Percentiles rank a stretch among this genome's conserved stretches.
Evolutionary conservation across 179 eudicot genomes (phyloP).

Genomic region (Beta lomatogona): DNA sequence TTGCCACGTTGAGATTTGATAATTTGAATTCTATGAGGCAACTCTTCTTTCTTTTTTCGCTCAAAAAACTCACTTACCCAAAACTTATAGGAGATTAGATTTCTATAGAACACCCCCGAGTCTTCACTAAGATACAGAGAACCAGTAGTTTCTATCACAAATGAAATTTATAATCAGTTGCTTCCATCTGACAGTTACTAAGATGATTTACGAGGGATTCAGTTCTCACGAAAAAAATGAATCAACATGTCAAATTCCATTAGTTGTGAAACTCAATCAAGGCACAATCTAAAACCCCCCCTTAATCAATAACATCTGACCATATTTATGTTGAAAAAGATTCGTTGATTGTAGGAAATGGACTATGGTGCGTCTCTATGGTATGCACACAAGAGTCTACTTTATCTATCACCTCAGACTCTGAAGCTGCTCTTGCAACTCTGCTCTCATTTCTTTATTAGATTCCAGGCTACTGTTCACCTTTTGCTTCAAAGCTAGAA

Average conservation of each 20-base stretch:
- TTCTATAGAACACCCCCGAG: no score
- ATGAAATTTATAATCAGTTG: no score
- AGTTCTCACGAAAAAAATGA: no score
- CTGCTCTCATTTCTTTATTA: constrained; percentile 39
- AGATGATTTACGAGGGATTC: no score
- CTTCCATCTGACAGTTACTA: no score
- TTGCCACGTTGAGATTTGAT: no score
- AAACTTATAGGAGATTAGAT: no score
- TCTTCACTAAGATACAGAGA: no score
- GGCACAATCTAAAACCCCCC: not conserved
- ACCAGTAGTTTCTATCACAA: no score
- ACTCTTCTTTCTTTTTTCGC: no score
- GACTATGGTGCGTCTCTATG: not conserved
- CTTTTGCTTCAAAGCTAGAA: constrained; percentile 42
- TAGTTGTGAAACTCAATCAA: not conserved
- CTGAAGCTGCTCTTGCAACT: constrained; percentile 49
- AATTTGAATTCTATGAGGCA: no score
- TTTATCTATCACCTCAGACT: constrained; percentile 29
- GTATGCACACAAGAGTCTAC: not conserved
- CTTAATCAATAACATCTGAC: not conserved
- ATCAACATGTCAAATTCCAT: not conserved
- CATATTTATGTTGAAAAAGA: not conserved
- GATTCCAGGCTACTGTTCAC: constrained; percentile 41
- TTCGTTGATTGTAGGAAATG: not conserved
- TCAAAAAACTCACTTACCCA: no score